Evolutionary conservation across 495 filamentous ascomycete species (phyloP).

Genomic region (Chaetomium cochliodes): DNA sequence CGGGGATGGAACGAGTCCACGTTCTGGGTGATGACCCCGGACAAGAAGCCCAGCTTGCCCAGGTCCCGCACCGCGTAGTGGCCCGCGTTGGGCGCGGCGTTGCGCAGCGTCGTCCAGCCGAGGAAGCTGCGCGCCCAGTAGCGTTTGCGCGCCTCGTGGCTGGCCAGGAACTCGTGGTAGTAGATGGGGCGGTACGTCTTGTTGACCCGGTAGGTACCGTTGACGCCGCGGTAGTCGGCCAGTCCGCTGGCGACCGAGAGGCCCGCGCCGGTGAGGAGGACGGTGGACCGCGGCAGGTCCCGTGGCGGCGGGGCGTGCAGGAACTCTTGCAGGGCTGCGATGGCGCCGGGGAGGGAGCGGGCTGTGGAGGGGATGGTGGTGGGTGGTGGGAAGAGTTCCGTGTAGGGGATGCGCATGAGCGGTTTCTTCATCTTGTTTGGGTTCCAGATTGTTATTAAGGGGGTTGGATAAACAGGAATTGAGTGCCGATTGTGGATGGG

Average conservation of each 20-base stretch:
- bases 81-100: conserved; percentile 73
- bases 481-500: too few species aligned
- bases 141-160: conserved; percentile 83
- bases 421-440: conserved; percentile 27
- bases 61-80: conserved; percentile 75
- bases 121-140: conserved; percentile 97
- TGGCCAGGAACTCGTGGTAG: conserved; percentile 78
- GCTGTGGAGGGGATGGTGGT: conserved; percentile 70
- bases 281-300: conserved; percentile 48
- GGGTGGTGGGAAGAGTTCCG: conserved; percentile 75
- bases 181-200: conserved; percentile 88
- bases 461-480: background rate
- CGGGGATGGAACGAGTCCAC: conserved; percentile 88
- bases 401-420: conserved; percentile 87
- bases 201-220: conserved; percentile 91
- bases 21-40: conserved; percentile 87
- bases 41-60: conserved; percentile 67
- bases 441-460: too few species aligned
- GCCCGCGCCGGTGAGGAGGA: conserved; percentile 88
- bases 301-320: conserved; percentile 57
- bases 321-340: conserved; percentile 73
- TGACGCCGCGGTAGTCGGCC: conserved; percentile 85
- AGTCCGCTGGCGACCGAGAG: conserved; percentile 91
- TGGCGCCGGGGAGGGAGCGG: conserved; percentile 65
- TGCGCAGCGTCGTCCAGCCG: conserved; percentile 79